Evolutionary conservation across 257 asterid species (phyloP).

Genomic region (Solanum chilense): DNA sequence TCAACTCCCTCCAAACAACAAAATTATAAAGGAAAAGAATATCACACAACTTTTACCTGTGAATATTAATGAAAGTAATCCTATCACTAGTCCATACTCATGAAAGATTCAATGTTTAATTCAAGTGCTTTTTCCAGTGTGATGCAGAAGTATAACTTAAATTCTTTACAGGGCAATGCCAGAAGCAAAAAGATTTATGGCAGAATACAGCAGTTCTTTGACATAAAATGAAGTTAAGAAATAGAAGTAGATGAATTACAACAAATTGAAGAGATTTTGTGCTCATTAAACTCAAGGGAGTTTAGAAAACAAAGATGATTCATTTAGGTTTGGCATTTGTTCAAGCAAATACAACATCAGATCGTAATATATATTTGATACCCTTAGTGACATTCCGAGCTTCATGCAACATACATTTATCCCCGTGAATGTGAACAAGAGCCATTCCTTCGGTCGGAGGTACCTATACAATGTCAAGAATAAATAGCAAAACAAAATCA

Average conservation of each 20-base stretch:
- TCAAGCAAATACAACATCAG: constrained; percentile 76
- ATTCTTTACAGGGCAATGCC: background rate
- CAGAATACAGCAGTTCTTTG: background rate
- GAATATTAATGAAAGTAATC: background rate
- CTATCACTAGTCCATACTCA: background rate
- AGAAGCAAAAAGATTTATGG: background rate
- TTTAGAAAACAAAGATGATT: background rate
- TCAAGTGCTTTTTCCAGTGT: background rate
- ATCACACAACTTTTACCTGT: background rate
- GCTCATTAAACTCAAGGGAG: background rate
- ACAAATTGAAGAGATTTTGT: background rate
- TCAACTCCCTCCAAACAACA: background rate
- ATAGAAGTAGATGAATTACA: background rate
- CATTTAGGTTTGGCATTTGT: background rate
- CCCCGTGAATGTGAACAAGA: constrained; percentile 85
- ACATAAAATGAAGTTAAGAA: background rate
- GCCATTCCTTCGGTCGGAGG: constrained; percentile 92
- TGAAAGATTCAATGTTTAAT: background rate
- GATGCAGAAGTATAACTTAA: background rate
- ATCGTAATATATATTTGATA: constrained; percentile 66
- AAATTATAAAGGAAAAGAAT: background rate
- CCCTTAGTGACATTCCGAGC: constrained; percentile 77
- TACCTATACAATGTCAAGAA: constrained; percentile 26
- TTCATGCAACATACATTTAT: constrained; percentile 83
- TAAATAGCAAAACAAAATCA: background rate